Evolutionary conservation across 768 basidiomycete species (phyloP), one percentile per base, ranked within the genome.

Genomic region (Mycena vitilis): DNA sequence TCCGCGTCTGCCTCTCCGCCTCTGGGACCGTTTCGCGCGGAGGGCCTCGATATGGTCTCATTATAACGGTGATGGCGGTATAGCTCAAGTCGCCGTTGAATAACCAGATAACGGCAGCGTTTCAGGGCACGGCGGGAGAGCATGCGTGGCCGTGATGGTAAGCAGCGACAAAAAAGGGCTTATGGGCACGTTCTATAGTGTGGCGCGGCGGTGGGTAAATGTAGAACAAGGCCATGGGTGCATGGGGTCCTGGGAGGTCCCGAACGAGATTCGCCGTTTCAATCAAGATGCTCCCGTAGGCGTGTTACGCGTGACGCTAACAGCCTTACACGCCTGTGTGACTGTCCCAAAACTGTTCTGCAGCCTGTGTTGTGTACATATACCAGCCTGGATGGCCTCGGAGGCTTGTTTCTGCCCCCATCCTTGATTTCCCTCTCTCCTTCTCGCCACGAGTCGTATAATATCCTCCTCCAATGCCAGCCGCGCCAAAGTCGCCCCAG

Each of bases 401-500:
- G 23, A 44, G 40, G 18, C 42, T 40, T 49, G 49, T 54, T 34
- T 40, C 57, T 48, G 11, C 52, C 57, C 48, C 47, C 23, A 66
- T 49, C 62, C 63, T 70, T 72, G 65, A 65, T 65, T 67, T 40
- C 63, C 63, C 65, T 58, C 62, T 52, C 60, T 66, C 62, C 59
- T 48, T 58, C 60, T 60, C 56, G 62, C 70, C 59, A 68, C 73
- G 72, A 71, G 65, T 70, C 73, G 42, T 44, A 53, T 30, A 44
- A 30, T 40, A 40, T 25, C 36, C 44, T 37, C 59, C 54, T 52
- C 56, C 64, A 53, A 83, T 82, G 81, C 83, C 83, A 52, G 79
- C 83, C 8, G 74, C 78, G 4, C 81, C 84, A 40, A 86, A 84
- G 76, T 79, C 81, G 22, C 77, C 84, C 59, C 75, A 78, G 42